Conservation (phyloP, 306 rosid species). For the Glycine latifolia region DNA sequence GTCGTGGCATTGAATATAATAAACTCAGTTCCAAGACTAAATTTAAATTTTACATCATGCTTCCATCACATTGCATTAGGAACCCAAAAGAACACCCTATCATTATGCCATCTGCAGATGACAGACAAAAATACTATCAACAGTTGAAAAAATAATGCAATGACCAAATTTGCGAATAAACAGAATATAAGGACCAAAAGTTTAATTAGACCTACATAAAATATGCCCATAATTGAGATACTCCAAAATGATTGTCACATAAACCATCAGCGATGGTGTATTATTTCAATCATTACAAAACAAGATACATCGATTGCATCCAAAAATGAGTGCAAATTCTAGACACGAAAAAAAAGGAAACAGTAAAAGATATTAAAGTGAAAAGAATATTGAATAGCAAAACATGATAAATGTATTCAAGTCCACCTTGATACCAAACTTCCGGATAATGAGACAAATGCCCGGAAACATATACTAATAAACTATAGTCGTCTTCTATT, state of each 20-base stretch:
- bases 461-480: conserved; percentile 55
- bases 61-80: not conserved
- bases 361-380: conserved; percentile 23
- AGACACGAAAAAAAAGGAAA: not conserved
- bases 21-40: not conserved
- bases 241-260: conserved; percentile 13
- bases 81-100: no score
- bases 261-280: conserved; percentile 35
- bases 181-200: not conserved
- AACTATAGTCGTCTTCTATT: conserved; percentile 62
- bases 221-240: conserved; percentile 17
- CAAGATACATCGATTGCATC: conserved; percentile 43
- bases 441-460: conserved; percentile 32
- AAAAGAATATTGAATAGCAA: conserved; percentile 55
- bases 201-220: not conserved
- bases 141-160: not conserved
- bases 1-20: not conserved
- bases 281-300: conserved; percentile 38
- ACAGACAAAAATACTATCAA: not conserved
- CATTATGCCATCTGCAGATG: not conserved
- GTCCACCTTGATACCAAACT: conserved; percentile 43
- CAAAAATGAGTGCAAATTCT: conserved; percentile 42
- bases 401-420: conserved; percentile 48
- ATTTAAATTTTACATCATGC: not conserved
- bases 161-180: not conserved